Evolutionary conservation across 306 rosid genomes (phyloP), one percentile per base, ranked within the genome.

Genomic region (Carpinus fangiana): DNA sequence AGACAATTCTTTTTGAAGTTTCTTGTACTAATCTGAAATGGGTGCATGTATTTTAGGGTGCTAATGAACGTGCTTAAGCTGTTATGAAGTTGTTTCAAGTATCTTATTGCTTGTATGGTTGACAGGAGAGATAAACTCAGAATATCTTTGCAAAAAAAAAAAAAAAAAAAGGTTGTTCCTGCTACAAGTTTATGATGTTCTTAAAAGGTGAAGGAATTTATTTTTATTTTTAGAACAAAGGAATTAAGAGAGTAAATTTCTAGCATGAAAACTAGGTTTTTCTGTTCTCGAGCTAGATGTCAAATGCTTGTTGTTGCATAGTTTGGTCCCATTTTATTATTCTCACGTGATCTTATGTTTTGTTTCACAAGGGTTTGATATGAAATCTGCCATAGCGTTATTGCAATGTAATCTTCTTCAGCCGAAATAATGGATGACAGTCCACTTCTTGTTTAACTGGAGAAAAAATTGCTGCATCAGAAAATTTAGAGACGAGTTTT

Each of bases 111-210:
- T 57, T 57, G 16, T 4, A 9, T 18, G 69, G 47, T 12, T 38
- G 21, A 20, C 20, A 77, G 12, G 65, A 69, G 17, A 67, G 28
- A 68, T 68, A 48, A 26, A 31, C 76, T 57, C 28, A 38, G 46
- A 38, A 56, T 56, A 48, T 56, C 31, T 66, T 55, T 53, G 38
- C 31, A 14, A 72, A 47, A 13, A 12, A 36, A 55, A 34, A 64
- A 14, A 72, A 47, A 13, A 12, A 36, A 55, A 34, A 64, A 21
- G 62, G 26, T 43, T 56, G 74, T 45, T 82, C 45, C 70, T 77
- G 43, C 34, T 45, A 17, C n/a, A 9, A 64, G 53, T 36, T 59
- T 73, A 55, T 2, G 50, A 2, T 61, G n/a, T 52, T 13, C 50
- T 16, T 16, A 16, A 52, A 72, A 41, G 26, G 13, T 7, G 17